Evolutionary conservation across 2,329 filamentous ascomycete genomes (phyloP), one percentile per base, ranked within the genome.

Genomic region (Aspergillus udagawae): DNA sequence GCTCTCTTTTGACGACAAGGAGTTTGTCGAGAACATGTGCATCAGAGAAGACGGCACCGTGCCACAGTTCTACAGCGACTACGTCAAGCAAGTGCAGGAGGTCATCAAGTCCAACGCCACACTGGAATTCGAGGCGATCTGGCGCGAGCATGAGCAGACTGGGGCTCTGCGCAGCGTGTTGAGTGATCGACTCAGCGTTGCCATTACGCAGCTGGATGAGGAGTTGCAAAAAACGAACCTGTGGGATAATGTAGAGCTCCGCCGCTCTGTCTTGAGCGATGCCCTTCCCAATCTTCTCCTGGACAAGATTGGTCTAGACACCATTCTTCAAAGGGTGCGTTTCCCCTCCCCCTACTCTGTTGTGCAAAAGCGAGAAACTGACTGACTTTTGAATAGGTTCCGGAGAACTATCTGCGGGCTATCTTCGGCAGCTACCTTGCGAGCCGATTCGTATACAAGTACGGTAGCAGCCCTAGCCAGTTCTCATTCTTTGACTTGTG

Each of bases 401-500:
- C 94, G 0, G 91, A 96, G 60, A 88, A 87, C 65, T 99, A 99
- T 73, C 84, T 99, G 61, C 86, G 92, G 64, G 89, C 92, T 63
- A 97, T 99, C 73, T 99, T 99, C 71, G 94, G 94, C 65, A 95
- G 90, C 73, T 97, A 93, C 77, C 82, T 99, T 65, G 93, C 94
- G 51, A 95, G 90, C 70, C 89, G 94, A 47, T 99, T 99, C 73
- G 91, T 99, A 44, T 99, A 99, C 75, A 86, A 96, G 74, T 94
- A 93, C 73, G 94, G 94, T 69, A 92, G 92, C 73, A 88, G 85
- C 64, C 92, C 94, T 4, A 94, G 89, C 79, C 93, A 97, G 70
- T 97, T 99, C 79, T 92, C 93, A 42, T 99, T 99, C 82, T 99
- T 96, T 77, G 91, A 96, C 73, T 99, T 97, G 90, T 92, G 80